Evolutionary conservation across 2,329 filamentous ascomycete species (phyloP).

Genomic region (Aspergillus pseudotamarii): DNA sequence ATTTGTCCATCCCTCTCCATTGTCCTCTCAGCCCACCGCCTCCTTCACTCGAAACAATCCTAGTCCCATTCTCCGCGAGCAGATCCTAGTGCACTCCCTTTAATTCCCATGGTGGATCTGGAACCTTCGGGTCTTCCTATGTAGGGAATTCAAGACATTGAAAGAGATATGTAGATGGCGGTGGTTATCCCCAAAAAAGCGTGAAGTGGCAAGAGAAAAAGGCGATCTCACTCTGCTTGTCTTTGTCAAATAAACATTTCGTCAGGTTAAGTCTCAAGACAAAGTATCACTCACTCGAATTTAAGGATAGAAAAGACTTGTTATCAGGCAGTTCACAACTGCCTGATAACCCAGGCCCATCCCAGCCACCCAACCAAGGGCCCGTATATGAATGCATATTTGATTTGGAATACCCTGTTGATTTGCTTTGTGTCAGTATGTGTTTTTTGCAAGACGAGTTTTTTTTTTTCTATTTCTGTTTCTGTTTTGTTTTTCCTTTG

Average conservation of each 20-base stretch:
- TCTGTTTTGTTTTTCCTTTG: neutral
- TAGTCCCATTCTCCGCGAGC: too few relatives aligned
- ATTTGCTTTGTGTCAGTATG: neutral
- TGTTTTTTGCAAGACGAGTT: neutral
- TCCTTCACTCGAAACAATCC: too few relatives aligned
- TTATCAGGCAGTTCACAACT: constrained; percentile 8
- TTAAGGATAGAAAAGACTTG: neutral
- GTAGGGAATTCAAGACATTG: neutral
- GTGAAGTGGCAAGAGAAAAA: neutral
- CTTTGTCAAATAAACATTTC: neutral
- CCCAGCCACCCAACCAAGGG: constrained; percentile 23
- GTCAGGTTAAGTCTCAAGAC: neutral
- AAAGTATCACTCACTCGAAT: neutral
- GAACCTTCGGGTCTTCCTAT: neutral
- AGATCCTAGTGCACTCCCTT: too few relatives aligned
- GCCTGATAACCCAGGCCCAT: constrained; percentile 22
- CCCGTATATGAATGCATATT: neutral
- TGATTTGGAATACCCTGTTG: neutral
- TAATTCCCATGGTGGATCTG: too few relatives aligned
- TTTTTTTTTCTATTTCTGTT: neutral
- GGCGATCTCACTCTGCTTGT: neutral
- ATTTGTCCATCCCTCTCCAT: neutral
- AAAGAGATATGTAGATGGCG: neutral
- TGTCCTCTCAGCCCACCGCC: neutral
- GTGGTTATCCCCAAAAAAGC: neutral